Base-by-base conservation (phyloP, 164 flowering plant species). In the Piper longum region DNA sequence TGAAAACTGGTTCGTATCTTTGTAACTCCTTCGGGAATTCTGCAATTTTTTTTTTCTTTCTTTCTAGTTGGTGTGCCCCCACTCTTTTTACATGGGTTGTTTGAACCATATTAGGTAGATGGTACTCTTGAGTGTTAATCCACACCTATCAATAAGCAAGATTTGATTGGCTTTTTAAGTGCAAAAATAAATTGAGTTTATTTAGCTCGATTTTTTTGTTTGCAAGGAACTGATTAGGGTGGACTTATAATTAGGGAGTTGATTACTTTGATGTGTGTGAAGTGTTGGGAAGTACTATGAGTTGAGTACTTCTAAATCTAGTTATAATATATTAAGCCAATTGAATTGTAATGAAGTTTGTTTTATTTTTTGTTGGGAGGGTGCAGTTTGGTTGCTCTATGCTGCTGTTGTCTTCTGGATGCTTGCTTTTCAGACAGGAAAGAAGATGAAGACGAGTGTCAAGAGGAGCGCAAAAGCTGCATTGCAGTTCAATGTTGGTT, bases 1-100 rank as follows among this genome's bases (percentile, higher is more conserved):
- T 61, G 86, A 84, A 81, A 89, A 86, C 69, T 84, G 89, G 92
- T 84, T 68, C 16, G 75, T 52, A 26, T 56, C 57, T 57, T 66
- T 59, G 59, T 68, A 54, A 62, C 62, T 61, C 40, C 8, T 5
- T 44, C 11, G 8, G 8, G 48, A 5, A 5, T 5, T 44, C 48
- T 44, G 7, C 7, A 44, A 5, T 5, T 3, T 3, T 44, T 44
- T 44, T 5, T 5, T 9, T 44, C 2, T 5, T 9, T 44, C 11
- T 2, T 26, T 26, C 36, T 26, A 0, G 36, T 26, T 26, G 36
- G 56, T 54, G 56, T 44, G 41, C 12, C 13, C 13, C 16, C 65
- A 19, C 9, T 19, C 41, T 18, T 26, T 17, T 16, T 13, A 9
- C n/a, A 4, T 0, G 14, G 18, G 4, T 56, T 18, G 36, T 14